phyloP scores from a whole-genome alignment of 2,329 filamentous ascomycete species.

The Cryphonectria carpinicola region DNA sequence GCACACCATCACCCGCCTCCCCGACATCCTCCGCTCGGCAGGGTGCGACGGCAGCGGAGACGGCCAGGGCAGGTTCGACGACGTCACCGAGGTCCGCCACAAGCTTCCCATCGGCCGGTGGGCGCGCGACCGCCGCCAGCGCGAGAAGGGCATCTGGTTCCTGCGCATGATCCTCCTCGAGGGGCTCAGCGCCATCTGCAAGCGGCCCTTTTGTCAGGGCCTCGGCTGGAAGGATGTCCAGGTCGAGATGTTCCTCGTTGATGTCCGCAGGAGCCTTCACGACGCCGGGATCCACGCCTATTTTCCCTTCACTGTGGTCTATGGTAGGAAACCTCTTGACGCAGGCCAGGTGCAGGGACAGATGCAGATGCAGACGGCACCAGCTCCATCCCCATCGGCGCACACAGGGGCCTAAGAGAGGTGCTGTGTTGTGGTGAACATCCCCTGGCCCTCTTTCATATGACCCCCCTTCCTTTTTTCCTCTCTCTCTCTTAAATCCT shows the following conservation, averaged over 20 bases:
- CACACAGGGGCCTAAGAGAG: background rate
- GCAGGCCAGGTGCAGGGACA: background rate
- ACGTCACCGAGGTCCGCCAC: constrained; percentile 39
- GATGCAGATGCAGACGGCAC: background rate
- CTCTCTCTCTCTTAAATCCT: background rate
- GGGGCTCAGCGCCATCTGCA: constrained; percentile 37
- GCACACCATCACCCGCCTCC: constrained; percentile 43
- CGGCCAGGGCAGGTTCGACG: constrained; percentile 30
- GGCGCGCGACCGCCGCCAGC: constrained; percentile 47
- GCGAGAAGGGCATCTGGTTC: constrained; percentile 49
- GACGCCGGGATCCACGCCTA: constrained; percentile 38
- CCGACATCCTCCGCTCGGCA: constrained; percentile 38
- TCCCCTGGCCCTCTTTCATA: background rate
- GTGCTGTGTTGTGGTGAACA: background rate
- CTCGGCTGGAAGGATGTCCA: constrained; percentile 41
- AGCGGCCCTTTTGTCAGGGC: constrained; percentile 37
- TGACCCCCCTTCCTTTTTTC: background rate
- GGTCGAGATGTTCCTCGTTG: constrained; percentile 43
- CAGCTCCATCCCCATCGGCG: background rate
- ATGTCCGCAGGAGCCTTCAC: constrained; percentile 40
- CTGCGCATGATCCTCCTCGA: constrained; percentile 47
- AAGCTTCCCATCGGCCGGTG: constrained; percentile 55
- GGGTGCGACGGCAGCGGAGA: constrained; percentile 45
- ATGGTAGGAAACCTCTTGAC: constrained; percentile 38
- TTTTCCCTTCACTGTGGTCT: constrained; percentile 38